Evolutionary conservation across 1,284 basidiomycete species (phyloP).

Genomic region (Ustilago bromivora): DNA sequence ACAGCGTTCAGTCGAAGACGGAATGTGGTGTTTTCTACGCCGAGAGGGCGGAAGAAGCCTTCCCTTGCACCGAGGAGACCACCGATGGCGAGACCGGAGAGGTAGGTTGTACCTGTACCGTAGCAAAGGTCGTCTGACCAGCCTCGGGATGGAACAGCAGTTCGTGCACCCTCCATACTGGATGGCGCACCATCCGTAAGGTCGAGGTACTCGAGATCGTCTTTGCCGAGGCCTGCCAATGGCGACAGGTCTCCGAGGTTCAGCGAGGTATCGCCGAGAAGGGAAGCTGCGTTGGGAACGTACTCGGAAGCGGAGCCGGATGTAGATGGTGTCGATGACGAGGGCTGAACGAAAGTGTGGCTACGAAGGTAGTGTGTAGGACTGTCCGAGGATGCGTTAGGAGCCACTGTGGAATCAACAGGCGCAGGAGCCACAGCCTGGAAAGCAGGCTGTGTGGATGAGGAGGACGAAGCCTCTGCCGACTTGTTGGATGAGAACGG

Average conservation of each 20-base stretch:
- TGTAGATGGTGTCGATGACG: slow-evolving; percentile 31
- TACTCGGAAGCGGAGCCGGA: slow-evolving; percentile 72
- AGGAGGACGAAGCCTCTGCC: slow-evolving; percentile 35
- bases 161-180: slow-evolving; percentile 66
- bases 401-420: slow-evolving; percentile 24
- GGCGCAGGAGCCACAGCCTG: slow-evolving; percentile 42
- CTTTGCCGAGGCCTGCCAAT: slow-evolving; percentile 62
- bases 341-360: slow-evolving; percentile 48
- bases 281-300: slow-evolving; percentile 93
- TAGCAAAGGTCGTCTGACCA: slow-evolving; percentile 99
- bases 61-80: slow-evolving; percentile 96
- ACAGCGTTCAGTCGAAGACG: slow-evolving; percentile 95
- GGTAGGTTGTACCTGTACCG: slow-evolving; percentile 98
- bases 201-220: slow-evolving; percentile 69
- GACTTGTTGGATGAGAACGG: slow-evolving; percentile 47
- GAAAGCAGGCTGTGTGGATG: slow-evolving; percentile 37
- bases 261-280: slow-evolving; percentile 84
- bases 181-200: slow-evolving; percentile 66
- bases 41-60: slow-evolving; percentile 84
- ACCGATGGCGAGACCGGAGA: slow-evolving; percentile 92
- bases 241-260: slow-evolving; percentile 83
- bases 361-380: slow-evolving; percentile 55
- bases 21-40: slow-evolving; percentile 72
- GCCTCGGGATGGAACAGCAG: slow-evolving; percentile 75
- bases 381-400: slow-evolving; percentile 30